These are phyloP conservation scores for Tulasnella sp. DNA, from an alignment of 768 basidiomycete genomes.

Conservation along the genomic window DNA sequence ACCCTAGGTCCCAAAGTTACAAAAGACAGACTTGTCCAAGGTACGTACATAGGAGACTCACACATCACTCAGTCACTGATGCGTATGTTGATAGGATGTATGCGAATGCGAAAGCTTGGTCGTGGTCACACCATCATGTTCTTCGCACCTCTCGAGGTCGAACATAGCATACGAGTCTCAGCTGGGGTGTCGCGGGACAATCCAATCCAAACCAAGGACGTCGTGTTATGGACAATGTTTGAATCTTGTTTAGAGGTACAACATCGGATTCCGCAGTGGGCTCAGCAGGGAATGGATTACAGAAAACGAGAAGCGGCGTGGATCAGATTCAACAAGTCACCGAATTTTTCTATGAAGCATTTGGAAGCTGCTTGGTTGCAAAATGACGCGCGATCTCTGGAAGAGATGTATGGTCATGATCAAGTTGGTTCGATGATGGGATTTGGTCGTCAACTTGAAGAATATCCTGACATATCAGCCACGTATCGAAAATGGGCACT, in stretches of 20 bases:
- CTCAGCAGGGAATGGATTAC: slow-evolving; percentile 31
- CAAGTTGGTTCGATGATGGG: neutral
- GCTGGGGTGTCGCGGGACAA: neutral
- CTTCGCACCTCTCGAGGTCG: slow-evolving; percentile 34
- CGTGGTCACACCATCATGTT: slow-evolving; percentile 37
- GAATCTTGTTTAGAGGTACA: slow-evolving; percentile 35
- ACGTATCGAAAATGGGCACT: too few relatives aligned
- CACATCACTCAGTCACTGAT: neutral
- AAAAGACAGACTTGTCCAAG: slow-evolving; percentile 42
- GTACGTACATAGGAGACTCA: slow-evolving; percentile 21
- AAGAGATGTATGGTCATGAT: slow-evolving; percentile 25
- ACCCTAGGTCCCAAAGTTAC: slow-evolving; percentile 20
- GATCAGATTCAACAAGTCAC: too few relatives aligned
- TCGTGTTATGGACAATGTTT: slow-evolving; percentile 34
- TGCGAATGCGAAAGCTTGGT: slow-evolving; percentile 42
- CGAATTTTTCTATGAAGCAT: too few relatives aligned
- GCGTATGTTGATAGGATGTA: slow-evolving; percentile 33
- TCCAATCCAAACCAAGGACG: slow-evolving; percentile 21
- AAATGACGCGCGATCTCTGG: slow-evolving; percentile 29
- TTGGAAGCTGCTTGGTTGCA: slow-evolving; percentile 19
- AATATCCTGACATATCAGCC: neutral
- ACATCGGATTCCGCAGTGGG: too few relatives aligned
- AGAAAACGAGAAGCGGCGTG: slow-evolving; percentile 28
- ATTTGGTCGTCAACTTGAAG: neutral
- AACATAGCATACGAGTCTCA: slow-evolving; percentile 25